Percentiles rank a stretch among this genome's conserved stretches.
Conservation (phyloP, 768 basidiomycete genomes). For the Tulasnella sp. region DNA sequence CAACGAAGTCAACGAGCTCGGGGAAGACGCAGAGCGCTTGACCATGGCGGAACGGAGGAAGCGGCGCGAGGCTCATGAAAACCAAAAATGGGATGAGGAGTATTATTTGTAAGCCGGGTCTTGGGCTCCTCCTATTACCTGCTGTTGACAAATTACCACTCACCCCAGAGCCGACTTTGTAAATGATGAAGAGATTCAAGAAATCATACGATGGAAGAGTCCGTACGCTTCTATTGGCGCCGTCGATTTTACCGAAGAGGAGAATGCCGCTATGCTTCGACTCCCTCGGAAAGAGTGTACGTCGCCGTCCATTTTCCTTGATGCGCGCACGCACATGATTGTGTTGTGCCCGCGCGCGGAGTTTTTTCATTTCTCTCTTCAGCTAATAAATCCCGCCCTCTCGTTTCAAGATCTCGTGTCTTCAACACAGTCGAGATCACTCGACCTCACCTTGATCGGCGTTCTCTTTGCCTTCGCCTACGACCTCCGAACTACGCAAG, state of each 20-base stretch:
- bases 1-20: slow-evolving; percentile 78
- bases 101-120: slow-evolving; percentile 62
- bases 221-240: slow-evolving; percentile 42
- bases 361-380: not conserved
- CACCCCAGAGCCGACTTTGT: slow-evolving; percentile 67
- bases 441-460: slow-evolving; percentile 63
- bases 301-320: slow-evolving; percentile 21
- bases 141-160: slow-evolving; percentile 12
- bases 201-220: slow-evolving; percentile 58
- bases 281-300: slow-evolving; percentile 49
- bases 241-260: slow-evolving; percentile 59
- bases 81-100: slow-evolving; percentile 75
- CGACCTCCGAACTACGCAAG: slow-evolving; percentile 66
- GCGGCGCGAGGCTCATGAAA: slow-evolving; percentile 52
- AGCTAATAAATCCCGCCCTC: not conserved
- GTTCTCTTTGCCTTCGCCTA: slow-evolving; percentile 76
- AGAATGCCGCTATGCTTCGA: slow-evolving; percentile 56
- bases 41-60: slow-evolving; percentile 43
- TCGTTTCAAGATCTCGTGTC: slow-evolving; percentile 52
- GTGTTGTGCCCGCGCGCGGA: not conserved
- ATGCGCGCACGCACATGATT: not conserved
- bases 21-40: slow-evolving; percentile 54
- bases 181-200: slow-evolving; percentile 67
- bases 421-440: slow-evolving; percentile 44
- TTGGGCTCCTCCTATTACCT: not conserved